Conservation (phyloP, 345 rosid genomes). For the Raphanus sativus region DNA sequence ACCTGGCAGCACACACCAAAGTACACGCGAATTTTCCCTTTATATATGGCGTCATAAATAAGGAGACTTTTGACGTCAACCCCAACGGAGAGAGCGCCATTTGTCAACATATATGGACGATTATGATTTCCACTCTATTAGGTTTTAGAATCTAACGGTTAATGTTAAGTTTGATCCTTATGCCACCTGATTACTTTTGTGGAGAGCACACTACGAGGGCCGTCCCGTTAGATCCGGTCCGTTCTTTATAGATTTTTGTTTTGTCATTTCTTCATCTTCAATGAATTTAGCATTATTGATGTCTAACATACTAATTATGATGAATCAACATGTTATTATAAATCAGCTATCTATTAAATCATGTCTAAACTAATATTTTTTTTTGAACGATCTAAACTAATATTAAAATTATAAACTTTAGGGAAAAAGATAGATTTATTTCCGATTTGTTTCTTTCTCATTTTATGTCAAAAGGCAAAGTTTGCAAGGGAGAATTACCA, state of each 20-base stretch:
- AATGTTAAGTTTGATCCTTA: neutral
- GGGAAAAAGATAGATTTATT: constrained; percentile 2
- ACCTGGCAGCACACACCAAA: constrained; percentile 34
- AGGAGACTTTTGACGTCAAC: constrained; percentile 40
- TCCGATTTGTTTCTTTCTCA: neutral
- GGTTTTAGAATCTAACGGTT: constrained; percentile 6
- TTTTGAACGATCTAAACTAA: no score
- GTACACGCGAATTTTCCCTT: neutral
- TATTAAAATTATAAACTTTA: neutral
- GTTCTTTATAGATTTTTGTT: neutral
- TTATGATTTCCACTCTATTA: neutral
- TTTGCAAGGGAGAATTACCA: neutral
- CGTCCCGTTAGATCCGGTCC: constrained; percentile 2
- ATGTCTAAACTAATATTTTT: no score
- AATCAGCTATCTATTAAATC: neutral
- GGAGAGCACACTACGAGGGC: neutral
- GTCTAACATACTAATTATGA: neutral
- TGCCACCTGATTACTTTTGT: neutral
- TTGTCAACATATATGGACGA: constrained; percentile 4
- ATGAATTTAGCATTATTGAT: neutral
- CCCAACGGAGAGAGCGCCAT: neutral
- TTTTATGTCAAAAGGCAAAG: neutral
- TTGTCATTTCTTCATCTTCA: neutral
- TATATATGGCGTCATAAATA: constrained; percentile 22
- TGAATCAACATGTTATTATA: neutral